A percentile compares a stretch with the other conserved stretches of the same genome.
phyloP scores from a whole-genome alignment of 139 green algal species.

The Trebouxia sp. region DNA sequence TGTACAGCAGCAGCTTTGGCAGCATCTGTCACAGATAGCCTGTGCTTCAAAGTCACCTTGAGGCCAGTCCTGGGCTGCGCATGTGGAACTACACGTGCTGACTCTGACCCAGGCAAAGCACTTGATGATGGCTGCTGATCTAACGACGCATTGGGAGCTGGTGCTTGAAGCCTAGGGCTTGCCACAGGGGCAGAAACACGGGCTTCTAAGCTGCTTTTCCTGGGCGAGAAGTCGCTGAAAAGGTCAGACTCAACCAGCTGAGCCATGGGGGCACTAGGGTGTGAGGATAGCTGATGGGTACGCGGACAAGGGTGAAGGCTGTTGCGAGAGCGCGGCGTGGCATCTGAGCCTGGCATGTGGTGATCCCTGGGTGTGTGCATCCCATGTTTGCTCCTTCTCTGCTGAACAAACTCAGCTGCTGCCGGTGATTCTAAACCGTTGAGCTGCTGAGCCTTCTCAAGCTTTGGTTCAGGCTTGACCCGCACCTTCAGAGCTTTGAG shows the following conservation, averaged over 20 bases:
- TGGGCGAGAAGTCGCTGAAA: background rate
- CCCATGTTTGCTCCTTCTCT: background rate
- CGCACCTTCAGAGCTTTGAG: conserved; percentile 3
- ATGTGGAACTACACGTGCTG: background rate
- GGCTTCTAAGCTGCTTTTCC: background rate
- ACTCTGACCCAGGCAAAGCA: background rate
- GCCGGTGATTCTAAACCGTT: background rate
- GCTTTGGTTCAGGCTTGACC: background rate
- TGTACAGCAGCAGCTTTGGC: background rate
- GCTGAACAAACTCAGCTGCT: background rate
- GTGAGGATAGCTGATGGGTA: background rate
- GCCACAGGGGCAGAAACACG: background rate
- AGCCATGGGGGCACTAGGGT: background rate
- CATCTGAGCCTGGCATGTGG: background rate
- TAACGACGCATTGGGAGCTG: background rate
- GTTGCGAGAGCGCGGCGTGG: background rate
- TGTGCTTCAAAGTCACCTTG: conserved; percentile 6
- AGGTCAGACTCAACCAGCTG: conserved; percentile 1
- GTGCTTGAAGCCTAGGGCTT: background rate
- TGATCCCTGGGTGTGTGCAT: background rate
- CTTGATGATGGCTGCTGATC: background rate
- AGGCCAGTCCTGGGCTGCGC: background rate
- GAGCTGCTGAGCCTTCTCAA: conserved; percentile 3
- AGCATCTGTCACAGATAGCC: background rate
- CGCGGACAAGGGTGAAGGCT: background rate